These are phyloP conservation scores for Chlorella sp. DNA, from an alignment of 139 green algal genomes.

Conservation along the genomic window DNA sequence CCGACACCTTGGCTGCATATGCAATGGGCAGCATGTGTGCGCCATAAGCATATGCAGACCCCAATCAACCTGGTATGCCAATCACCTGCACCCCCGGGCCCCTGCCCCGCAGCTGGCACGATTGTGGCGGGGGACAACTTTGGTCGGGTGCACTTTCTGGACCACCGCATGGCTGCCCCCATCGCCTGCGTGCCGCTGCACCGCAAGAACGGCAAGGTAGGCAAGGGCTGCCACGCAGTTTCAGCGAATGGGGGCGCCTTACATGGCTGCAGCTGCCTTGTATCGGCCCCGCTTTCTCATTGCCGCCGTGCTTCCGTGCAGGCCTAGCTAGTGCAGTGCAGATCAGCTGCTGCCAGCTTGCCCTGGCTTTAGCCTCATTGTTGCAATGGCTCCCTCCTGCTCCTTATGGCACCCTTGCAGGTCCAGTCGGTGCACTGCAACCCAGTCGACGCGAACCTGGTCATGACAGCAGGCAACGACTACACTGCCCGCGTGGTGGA, in stretches of 20 bases:
- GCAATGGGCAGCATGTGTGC: too few species aligned
- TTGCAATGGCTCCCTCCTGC: too few species aligned
- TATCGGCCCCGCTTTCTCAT: too few species aligned
- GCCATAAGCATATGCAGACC: too few species aligned
- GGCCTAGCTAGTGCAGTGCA: not conserved
- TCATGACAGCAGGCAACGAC: slow-evolving; percentile 88
- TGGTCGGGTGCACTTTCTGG: slow-evolving; percentile 68
- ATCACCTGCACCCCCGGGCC: not conserved
- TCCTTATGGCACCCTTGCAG: too few species aligned
- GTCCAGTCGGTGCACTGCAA: slow-evolving; percentile 68
- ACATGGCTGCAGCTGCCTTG: too few species aligned
- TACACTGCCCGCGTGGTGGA: slow-evolving; percentile 78
- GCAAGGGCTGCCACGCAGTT: too few species aligned
- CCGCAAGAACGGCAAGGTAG: slow-evolving; percentile 47
- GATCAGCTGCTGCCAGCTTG: too few species aligned
- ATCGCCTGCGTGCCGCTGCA: not conserved
- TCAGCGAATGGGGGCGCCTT: too few species aligned
- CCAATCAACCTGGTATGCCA: not conserved
- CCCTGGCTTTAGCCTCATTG: too few species aligned
- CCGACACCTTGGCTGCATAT: too few species aligned
- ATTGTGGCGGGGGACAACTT: slow-evolving; percentile 74
- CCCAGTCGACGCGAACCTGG: slow-evolving; percentile 70
- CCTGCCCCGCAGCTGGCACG: not conserved
- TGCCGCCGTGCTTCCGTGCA: too few species aligned
- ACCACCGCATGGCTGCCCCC: slow-evolving; percentile 43